phyloP scores from a whole-genome alignment of 179 eudicot species.

The Carnegiea gigantea region DNA sequence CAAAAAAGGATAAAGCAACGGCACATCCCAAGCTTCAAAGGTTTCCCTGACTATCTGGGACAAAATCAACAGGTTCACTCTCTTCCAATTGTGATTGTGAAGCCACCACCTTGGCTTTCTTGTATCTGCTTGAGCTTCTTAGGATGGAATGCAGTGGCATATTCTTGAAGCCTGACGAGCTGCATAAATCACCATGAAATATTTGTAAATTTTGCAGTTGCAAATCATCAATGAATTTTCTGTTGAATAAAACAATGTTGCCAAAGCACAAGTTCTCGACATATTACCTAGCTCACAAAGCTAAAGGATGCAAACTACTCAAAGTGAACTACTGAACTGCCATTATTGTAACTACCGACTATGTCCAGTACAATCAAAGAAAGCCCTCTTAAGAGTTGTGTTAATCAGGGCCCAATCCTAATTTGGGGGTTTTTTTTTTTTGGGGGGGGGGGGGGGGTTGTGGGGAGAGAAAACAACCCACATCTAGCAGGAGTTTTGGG shows the following conservation, averaged over 20 bases:
- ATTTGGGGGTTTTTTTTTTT: too few relatives aligned
- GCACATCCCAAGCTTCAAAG: conserved; percentile 18
- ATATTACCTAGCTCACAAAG: not conserved
- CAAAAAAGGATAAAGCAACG: not conserved
- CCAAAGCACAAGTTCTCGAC: not conserved
- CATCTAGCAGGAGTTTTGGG: too few relatives aligned
- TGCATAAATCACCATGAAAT: conserved; percentile 24
- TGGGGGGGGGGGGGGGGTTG: too few relatives aligned
- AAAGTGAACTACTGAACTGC: too few relatives aligned
- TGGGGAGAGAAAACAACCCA: too few relatives aligned
- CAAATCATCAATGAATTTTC: not conserved
- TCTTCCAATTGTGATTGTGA: conserved; percentile 51
- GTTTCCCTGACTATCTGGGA: conserved; percentile 60
- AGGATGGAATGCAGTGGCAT: conserved; percentile 42
- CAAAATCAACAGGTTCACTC: conserved; percentile 48
- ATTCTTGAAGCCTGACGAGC: conserved; percentile 29
- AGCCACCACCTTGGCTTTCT: conserved; percentile 64
- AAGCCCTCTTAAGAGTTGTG: too few relatives aligned
- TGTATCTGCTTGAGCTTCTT: conserved; percentile 64
- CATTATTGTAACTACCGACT: too few relatives aligned
- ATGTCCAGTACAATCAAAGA: too few relatives aligned
- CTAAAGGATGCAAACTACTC: too few relatives aligned
- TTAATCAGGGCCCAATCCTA: too few relatives aligned
- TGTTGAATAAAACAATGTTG: not conserved
- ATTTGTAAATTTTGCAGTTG: not conserved